Conservation (phyloP, 352 stramenopile species). For the Globisporangium barbulae region DNA sequence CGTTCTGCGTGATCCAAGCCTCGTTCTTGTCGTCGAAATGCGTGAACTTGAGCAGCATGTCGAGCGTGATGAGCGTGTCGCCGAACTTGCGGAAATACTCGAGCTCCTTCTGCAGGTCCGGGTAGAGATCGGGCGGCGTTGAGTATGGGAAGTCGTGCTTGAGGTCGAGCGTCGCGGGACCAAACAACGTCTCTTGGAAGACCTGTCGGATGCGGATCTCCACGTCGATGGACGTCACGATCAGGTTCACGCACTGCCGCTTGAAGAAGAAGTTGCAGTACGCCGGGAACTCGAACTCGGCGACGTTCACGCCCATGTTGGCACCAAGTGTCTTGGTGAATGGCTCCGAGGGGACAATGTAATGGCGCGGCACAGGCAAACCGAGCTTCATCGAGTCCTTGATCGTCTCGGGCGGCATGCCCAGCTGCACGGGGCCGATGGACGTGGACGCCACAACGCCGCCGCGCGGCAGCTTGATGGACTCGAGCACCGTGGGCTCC, state of each 20-base stretch:
- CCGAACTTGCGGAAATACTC: slow-evolving; percentile 90
- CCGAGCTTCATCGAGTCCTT: slow-evolving; percentile 96
- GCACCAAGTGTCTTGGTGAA: slow-evolving; percentile 94
- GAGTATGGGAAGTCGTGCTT: slow-evolving; percentile 66
- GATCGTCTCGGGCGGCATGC: slow-evolving; percentile 97
- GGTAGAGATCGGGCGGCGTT: slow-evolving; percentile 51
- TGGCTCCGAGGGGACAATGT: slow-evolving; percentile 93
- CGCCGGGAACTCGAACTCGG: slow-evolving; percentile 96
- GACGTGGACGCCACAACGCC: slow-evolving; percentile 75
- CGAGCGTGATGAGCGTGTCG: slow-evolving; percentile 85
- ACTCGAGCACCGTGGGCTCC: slow-evolving; percentile 43
- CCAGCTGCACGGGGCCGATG: slow-evolving; percentile 84
- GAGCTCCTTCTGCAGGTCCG: slow-evolving; percentile 80
- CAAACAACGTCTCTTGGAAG: slow-evolving; percentile 90
- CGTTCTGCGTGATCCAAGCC: slow-evolving; percentile 51
- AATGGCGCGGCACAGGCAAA: slow-evolving; percentile 90
- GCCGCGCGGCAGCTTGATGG: slow-evolving; percentile 67
- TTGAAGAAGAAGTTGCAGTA: slow-evolving; percentile 98
- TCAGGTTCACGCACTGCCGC: slow-evolving; percentile 81
- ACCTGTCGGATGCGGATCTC: slow-evolving; percentile 81
- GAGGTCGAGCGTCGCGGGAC: slow-evolving; percentile 69
- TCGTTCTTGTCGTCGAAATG: slow-evolving; percentile 73
- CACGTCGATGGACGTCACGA: slow-evolving; percentile 74
- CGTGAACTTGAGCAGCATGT: slow-evolving; percentile 88
- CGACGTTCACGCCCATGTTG: slow-evolving; percentile 94